Percentiles rank a stretch among this genome's conserved stretches.
These are phyloP conservation scores for Cryptosporidium canis DNA, from an alignment of 169 alveolate species.

Conservation along the genomic window DNA sequence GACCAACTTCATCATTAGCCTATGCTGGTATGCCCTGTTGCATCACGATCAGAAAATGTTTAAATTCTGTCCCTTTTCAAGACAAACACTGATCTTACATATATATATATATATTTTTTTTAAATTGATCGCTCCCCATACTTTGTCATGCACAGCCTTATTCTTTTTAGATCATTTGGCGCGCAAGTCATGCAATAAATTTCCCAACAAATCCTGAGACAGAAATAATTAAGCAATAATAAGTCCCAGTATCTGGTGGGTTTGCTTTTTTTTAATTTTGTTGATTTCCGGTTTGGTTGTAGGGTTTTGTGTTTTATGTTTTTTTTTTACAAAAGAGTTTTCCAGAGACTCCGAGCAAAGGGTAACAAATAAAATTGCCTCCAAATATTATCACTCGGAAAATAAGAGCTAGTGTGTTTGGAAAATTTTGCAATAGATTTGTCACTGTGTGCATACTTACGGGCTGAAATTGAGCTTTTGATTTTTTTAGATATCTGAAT, in stretches of 20 bases:
- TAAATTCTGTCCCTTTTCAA: not conserved
- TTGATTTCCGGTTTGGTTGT: too few relatives aligned
- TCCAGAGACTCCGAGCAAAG: not conserved
- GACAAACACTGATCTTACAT: not conserved
- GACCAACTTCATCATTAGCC: not conserved
- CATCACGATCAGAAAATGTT: not conserved
- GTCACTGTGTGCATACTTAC: not conserved
- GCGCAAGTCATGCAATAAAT: constrained; percentile 11
- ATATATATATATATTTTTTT: not conserved
- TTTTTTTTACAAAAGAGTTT: not conserved
- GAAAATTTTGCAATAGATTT: not conserved
- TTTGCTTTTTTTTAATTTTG: too few relatives aligned
- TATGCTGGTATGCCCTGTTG: not conserved
- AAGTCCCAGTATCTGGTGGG: not conserved
- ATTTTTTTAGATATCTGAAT: not conserved
- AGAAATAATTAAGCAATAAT: not conserved
- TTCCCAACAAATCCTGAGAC: not conserved
- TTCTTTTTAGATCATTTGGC: constrained; percentile 68
- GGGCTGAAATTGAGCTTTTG: not conserved
- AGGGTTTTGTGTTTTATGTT: too few relatives aligned
- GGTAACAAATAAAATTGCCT: not conserved
- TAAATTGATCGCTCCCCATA: not conserved
- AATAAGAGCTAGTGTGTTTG: not conserved
- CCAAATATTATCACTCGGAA: constrained; percentile 5
- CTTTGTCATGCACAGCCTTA: constrained; percentile 19